A percentile compares a stretch with the other conserved stretches of the same genome.
Conservation (phyloP, 139 green algal genomes). For the Penium margaritaceum region DNA sequence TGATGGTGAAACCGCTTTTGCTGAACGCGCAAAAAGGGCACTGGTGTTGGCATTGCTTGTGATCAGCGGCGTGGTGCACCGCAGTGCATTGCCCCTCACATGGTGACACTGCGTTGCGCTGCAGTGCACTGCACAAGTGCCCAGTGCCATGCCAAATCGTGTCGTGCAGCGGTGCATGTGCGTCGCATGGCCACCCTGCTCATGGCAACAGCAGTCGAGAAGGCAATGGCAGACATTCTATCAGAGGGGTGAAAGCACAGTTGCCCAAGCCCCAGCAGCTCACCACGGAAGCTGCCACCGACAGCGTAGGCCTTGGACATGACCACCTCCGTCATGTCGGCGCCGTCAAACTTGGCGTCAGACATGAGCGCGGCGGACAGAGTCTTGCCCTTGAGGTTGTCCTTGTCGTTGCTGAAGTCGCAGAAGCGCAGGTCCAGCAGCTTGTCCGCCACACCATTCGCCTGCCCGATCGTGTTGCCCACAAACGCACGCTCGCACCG, state of each 20-base stretch:
- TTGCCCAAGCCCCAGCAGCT: not conserved
- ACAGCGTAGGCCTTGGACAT: conserved; percentile 86
- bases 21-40: too few species aligned
- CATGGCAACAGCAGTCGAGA: not conserved
- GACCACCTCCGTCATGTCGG: conserved; percentile 66
- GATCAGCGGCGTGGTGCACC: too few species aligned
- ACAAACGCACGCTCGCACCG: conserved; percentile 33
- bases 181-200: too few species aligned
- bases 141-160: too few species aligned
- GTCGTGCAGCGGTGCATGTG: too few species aligned
- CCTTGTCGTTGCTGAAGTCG: conserved; percentile 35
- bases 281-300: conserved; percentile 59
- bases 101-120: too few species aligned
- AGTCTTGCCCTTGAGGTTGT: conserved; percentile 67
- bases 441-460: conserved; percentile 87
- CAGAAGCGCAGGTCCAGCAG: conserved; percentile 73
- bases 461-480: conserved; percentile 55
- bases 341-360: conserved; percentile 52
- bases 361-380: conserved; percentile 78
- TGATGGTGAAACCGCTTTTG: too few species aligned
- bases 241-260: not conserved
- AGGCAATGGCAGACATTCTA: not conserved
- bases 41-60: too few species aligned
- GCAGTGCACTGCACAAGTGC: too few species aligned
- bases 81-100: too few species aligned